Conservation (phyloP, 306 rosid species). For the Sicyos edulis region DNA sequence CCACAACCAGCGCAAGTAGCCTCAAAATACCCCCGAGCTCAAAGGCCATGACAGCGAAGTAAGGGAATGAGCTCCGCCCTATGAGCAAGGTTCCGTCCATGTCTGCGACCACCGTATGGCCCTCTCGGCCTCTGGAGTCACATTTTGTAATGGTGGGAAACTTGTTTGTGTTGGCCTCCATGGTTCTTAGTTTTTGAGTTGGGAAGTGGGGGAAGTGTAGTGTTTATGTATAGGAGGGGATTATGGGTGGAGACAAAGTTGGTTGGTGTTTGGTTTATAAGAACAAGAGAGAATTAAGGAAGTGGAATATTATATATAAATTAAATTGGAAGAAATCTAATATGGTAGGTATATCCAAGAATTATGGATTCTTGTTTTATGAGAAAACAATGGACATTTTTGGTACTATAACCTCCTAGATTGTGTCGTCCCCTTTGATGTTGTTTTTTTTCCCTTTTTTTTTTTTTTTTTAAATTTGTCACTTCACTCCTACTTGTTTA, state of each 20-base stretch:
- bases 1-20: constrained; percentile 49
- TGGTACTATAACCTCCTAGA: background rate
- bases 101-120: constrained; percentile 63
- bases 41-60: constrained; percentile 64
- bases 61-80: constrained; percentile 75
- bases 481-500: too few species aligned
- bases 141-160: constrained; percentile 59
- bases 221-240: background rate
- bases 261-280: background rate
- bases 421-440: background rate
- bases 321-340: too few species aligned
- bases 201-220: background rate
- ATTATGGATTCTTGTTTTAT: constrained; percentile 24
- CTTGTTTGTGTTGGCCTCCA: background rate
- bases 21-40: constrained; percentile 66
- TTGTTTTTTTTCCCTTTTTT: too few species aligned
- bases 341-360: constrained; percentile 27
- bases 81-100: constrained; percentile 77
- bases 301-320: background rate
- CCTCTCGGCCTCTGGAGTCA: constrained; percentile 46
- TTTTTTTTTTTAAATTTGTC: too few species aligned
- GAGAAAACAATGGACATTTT: constrained; percentile 10
- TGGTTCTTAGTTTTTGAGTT: background rate
- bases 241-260: background rate
- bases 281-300: background rate